Percentiles rank a stretch among this genome's conserved stretches.
These are phyloP conservation scores for Talaromyces sp. DNA, from an alignment of 2,329 filamentous ascomycete species.

Conservation along the genomic window DNA sequence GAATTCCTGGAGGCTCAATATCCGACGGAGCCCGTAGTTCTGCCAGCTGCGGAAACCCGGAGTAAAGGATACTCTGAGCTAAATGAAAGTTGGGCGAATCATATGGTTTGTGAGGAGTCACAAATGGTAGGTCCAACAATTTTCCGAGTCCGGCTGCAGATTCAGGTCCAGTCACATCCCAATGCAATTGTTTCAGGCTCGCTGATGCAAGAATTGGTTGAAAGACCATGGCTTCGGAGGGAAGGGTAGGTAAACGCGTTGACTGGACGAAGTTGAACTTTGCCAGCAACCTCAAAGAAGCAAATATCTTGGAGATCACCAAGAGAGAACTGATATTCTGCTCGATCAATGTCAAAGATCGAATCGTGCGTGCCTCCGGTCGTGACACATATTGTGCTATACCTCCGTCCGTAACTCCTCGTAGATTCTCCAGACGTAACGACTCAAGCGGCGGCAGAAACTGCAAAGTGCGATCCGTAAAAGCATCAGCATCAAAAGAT, in stretches of 20 bases:
- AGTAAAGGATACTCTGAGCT: slow-evolving; percentile 44
- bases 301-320: slow-evolving; percentile 54
- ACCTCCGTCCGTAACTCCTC: slow-evolving; percentile 57
- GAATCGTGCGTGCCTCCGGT: slow-evolving; percentile 45
- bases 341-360: slow-evolving; percentile 53
- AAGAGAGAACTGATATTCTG: slow-evolving; percentile 54
- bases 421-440: slow-evolving; percentile 56
- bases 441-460: slow-evolving; percentile 54
- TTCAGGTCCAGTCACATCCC: slow-evolving; percentile 51
- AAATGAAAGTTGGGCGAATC: slow-evolving; percentile 45
- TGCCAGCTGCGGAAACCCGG: slow-evolving; percentile 43
- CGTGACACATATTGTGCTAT: slow-evolving; percentile 53
- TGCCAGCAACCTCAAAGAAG: slow-evolving; percentile 46
- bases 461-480: slow-evolving; percentile 55
- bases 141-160: slow-evolving; percentile 37
- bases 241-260: slow-evolving; percentile 48
- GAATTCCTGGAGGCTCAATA: slow-evolving; percentile 43
- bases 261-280: slow-evolving; percentile 55
- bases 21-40: slow-evolving; percentile 46
- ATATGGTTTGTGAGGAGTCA: slow-evolving; percentile 32
- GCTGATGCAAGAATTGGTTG: slow-evolving; percentile 51
- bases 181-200: slow-evolving; percentile 55
- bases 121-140: slow-evolving; percentile 39
- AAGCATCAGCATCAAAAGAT: slow-evolving; percentile 54
- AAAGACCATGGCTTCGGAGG: slow-evolving; percentile 44